Base-by-base conservation (phyloP, 495 filamentous ascomycete genomes). In the Pyrenopolyporus hunteri region DNA sequence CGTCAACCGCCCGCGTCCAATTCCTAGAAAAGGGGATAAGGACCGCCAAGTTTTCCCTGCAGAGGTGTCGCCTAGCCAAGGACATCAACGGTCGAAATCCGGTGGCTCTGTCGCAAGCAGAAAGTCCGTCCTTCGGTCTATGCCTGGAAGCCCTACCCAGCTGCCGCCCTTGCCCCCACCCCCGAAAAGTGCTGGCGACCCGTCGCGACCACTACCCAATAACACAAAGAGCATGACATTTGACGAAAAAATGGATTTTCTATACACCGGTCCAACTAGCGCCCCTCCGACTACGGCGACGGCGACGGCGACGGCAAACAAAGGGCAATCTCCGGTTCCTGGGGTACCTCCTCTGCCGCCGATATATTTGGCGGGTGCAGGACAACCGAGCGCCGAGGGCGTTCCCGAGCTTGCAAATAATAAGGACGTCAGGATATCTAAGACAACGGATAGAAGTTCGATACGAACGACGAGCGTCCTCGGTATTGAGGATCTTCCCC, bases 181-280 rank as follows among this genome's bases (percentile, higher is more conserved):
- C 0, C 79, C 79, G n/a, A 77, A 68, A 29, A 74, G 69, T 31
- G 74, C 73, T 3, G 66, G 66, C 4, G 62, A 64, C 31, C 51
- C 59, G 0, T 28, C 57, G 9, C 61, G 76, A 9, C 71, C 72
- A 2, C 64, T 74, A 19, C 71, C 79, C 1, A 80, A 79, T 53
- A 69, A 76, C 46, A 80, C 77, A 11, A 79, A 78, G 73, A 82
- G 81, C 59, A 83, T 82, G 80, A 80, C 81, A 0, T 73, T 80
- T 22, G 70, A 82, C 16, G 80, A 83, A 57, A 83, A 82, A 61
- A 77, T 83, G 56, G 69, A 68, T 11, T 59, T 80, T 9, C 63
- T 83, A 14, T 83, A 81, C 57, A 73, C 77, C 10, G 65, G 63
- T 17, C 78, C 78, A 1, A 70, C 74, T 3, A 77, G 70, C 35